Conservation (phyloP, 139 green algal genomes). For the Chlorella vulgaris region DNA sequence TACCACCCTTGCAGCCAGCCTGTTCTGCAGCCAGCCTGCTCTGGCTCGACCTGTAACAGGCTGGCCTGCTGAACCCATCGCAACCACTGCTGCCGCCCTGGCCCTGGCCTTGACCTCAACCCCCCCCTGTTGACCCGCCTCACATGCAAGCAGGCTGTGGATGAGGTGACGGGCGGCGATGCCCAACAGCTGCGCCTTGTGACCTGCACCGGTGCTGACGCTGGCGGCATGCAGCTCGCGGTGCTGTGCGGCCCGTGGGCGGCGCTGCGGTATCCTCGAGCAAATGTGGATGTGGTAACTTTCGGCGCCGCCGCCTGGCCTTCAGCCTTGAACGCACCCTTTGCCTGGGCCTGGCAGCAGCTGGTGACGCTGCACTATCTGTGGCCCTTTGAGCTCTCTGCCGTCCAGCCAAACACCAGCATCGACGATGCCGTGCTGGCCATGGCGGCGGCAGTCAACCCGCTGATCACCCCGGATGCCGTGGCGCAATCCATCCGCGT, state of each 20-base stretch:
- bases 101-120: neutral
- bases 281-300: constrained; percentile 32
- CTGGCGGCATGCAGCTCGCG: constrained; percentile 21
- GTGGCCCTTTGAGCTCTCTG: neutral
- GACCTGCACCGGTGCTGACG: constrained; percentile 15
- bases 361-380: constrained; percentile 30
- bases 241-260: constrained; percentile 19
- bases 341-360: constrained; percentile 29
- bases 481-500: neutral
- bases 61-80: too few relatives aligned
- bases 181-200: neutral
- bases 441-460: neutral
- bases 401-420: neutral
- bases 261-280: constrained; percentile 6
- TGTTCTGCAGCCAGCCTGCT: too few relatives aligned
- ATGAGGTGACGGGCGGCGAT: neutral
- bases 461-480: neutral
- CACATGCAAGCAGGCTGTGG: neutral
- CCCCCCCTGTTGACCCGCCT: neutral
- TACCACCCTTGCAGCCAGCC: too few relatives aligned
- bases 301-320: constrained; percentile 23
- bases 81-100: neutral
- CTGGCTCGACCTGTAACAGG: too few relatives aligned
- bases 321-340: constrained; percentile 33
- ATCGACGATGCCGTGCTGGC: neutral